phyloP scores from a whole-genome alignment of 768 basidiomycete genomes.

The Tylopilus rubrobrunneus region DNA sequence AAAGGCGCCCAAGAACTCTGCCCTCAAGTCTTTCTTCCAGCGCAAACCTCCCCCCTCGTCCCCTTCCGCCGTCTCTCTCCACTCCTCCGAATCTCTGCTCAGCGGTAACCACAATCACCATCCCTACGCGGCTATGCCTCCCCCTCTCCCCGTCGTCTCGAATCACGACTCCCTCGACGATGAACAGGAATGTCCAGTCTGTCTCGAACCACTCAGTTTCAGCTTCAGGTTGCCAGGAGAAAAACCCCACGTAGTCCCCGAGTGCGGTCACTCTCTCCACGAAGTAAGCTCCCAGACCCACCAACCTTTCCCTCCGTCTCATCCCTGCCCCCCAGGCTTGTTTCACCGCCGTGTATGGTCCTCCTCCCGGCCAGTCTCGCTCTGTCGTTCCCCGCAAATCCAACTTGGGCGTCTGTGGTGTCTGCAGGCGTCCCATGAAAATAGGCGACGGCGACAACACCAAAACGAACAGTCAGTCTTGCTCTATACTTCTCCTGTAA shows the following conservation, averaged over 20 bases:
- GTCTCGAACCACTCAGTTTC: conserved; percentile 91
- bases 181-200: conserved; percentile 93
- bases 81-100: conserved; percentile 38
- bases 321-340: conserved; percentile 62
- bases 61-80: conserved; percentile 46
- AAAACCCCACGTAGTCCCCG: conserved; percentile 95
- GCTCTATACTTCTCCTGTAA: neutral
- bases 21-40: conserved; percentile 44
- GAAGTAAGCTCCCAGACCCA: conserved; percentile 46
- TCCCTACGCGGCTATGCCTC: conserved; percentile 58
- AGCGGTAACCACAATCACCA: conserved; percentile 38
- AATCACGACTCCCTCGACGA: conserved; percentile 60
- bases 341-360: conserved; percentile 95
- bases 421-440: conserved; percentile 96
- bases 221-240: conserved; percentile 92
- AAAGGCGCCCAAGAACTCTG: conserved; percentile 29
- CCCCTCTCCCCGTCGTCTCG: conserved; percentile 71
- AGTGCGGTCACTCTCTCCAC: conserved; percentile 97
- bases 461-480: conserved; percentile 78
- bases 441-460: conserved; percentile 83
- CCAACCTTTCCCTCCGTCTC: conserved; percentile 1
- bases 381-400: conserved; percentile 60
- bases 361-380: conserved; percentile 58
- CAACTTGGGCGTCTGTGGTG: conserved; percentile 92
- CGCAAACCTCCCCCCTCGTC: conserved; percentile 40